Conservation (phyloP, 2,329 filamentous ascomycete species). For the Aspergillus terreus region DNA sequence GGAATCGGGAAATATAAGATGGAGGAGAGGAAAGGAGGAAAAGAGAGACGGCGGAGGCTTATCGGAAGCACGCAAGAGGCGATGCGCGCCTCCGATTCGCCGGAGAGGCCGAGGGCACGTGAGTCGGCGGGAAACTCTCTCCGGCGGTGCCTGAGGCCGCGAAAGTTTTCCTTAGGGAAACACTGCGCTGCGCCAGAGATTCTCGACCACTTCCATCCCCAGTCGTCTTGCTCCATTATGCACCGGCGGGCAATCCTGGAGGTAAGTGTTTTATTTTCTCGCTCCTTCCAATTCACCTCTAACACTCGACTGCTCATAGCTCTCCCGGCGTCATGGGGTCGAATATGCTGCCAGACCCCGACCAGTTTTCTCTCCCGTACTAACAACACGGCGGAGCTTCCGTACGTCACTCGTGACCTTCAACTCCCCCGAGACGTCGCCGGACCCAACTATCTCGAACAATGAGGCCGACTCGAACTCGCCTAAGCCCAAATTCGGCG, state of each 20-base stretch:
- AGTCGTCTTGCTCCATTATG: conserved; percentile 23
- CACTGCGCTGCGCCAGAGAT: conserved; percentile 8
- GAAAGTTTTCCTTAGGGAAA: conserved; percentile 17
- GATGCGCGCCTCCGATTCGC: conserved; percentile 28
- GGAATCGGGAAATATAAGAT: conserved; percentile 3
- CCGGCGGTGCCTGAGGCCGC: conserved; percentile 1
- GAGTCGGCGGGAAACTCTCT: conserved; percentile 17
- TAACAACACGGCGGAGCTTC: conserved; percentile 30
- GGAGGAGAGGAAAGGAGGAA: neutral
- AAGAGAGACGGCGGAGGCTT: conserved; percentile 6
- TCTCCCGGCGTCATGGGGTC: conserved; percentile 36
- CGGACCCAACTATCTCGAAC: conserved; percentile 19
- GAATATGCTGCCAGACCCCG: conserved; percentile 32
- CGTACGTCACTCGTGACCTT: conserved; percentile 24
- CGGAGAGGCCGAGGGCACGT: conserved; percentile 29
- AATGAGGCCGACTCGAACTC: conserved; percentile 13
- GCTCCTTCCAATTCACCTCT: neutral
- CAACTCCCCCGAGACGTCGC: conserved; percentile 27
- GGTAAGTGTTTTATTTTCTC: conserved; percentile 17
- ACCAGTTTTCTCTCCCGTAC: conserved; percentile 15
- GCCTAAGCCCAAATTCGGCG: conserved; percentile 26
- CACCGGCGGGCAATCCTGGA: conserved; percentile 31
- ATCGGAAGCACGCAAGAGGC: conserved; percentile 13
- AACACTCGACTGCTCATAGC: conserved; percentile 15
- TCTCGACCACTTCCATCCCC: neutral